Base-by-base conservation (phyloP, 441 rosid genomes). In the Melastoma candidum region DNA sequence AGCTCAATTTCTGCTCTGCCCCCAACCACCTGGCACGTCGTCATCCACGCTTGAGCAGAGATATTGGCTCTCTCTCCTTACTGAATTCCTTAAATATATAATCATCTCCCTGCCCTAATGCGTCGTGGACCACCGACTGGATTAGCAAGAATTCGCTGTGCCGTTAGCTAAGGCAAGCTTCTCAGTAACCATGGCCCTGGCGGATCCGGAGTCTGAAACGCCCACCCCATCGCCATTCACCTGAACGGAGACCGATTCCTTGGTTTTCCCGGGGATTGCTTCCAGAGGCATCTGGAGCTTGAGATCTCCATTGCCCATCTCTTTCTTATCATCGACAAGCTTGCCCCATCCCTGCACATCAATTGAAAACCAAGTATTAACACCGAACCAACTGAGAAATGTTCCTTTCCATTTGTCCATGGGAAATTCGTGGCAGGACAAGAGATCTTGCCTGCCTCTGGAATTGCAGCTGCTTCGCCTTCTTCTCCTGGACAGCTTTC, bases 401-500 rank as follows among this genome's bases (percentile, higher is more conserved):
- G 41, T 8, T 4, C 5, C 8, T 32, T 8, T 32, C 41, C 41
- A 32, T 17, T 17, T 17, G 22, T 17, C 22, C 22, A 32, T 32
- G 1, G 7, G 8, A 32, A 32, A 32, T 32, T 32, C 8, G 1
- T 6, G 6, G 8, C 44, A 17, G 22, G 22, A 17, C 22, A 1
- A 26, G 10, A n/a, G 54, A 45, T 54, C 77, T 69, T 77, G 56
- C 97, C 77, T 84, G 96, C 57, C 80, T 81, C 60, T 81, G 93
- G 47, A 63, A 51, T 64, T 77, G 80, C 53, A 67, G 82, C 57
- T 82, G 92, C 72, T 82, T 81, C 25, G 85, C 86, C 52, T 87
- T 87, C 65, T 85, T 85, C 69, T 87, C 95, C 74, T 70, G 84
- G 54, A 90, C 81, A 8, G 84, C 71, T 76, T 81, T 87, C 69